phyloP scores from a whole-genome alignment of 805 yeast species.

The Kodamaea sagamina region DNA sequence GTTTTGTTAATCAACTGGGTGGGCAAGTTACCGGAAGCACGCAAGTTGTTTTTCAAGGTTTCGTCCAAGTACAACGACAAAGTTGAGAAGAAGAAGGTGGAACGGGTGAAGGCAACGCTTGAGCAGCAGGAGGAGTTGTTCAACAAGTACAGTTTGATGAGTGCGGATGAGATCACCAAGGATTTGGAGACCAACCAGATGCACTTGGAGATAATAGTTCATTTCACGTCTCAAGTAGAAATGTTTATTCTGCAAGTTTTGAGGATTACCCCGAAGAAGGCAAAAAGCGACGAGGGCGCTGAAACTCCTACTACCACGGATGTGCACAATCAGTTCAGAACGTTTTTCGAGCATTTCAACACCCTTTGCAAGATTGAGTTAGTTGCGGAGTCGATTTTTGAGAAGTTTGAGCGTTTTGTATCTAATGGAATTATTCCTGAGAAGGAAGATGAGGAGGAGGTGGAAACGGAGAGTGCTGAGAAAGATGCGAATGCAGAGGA shows the following conservation, averaged over 20 bases:
- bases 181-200: conserved; percentile 19
- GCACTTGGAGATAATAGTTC: conserved; percentile 17
- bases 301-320: conserved; percentile 8
- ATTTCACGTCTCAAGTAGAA: conserved; percentile 12
- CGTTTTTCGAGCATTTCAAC: conserved; percentile 33
- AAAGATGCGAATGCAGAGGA: conserved; percentile 4
- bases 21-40: conserved; percentile 61
- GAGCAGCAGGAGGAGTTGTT: conserved; percentile 9
- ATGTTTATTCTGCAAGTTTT: conserved; percentile 8
- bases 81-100: conserved; percentile 11
- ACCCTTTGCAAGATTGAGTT: conserved; percentile 32
- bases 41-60: conserved; percentile 51
- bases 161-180: conserved; percentile 21
- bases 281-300: background rate
- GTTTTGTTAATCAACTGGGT: conserved; percentile 65
- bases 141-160: conserved; percentile 14
- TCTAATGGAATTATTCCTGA: conserved; percentile 16
- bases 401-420: conserved; percentile 23
- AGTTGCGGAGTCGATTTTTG: conserved; percentile 30
- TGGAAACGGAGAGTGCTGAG: conserved; percentile 8
- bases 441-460: conserved; percentile 14
- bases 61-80: conserved; percentile 17
- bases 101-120: conserved; percentile 1
- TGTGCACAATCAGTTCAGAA: conserved; percentile 23
- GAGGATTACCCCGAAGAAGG: conserved; percentile 5